Percentiles rank a stretch among this genome's conserved stretches.
Evolutionary conservation across 495 filamentous ascomycete species (phyloP).

Genomic region (Xylaria acuta): DNA sequence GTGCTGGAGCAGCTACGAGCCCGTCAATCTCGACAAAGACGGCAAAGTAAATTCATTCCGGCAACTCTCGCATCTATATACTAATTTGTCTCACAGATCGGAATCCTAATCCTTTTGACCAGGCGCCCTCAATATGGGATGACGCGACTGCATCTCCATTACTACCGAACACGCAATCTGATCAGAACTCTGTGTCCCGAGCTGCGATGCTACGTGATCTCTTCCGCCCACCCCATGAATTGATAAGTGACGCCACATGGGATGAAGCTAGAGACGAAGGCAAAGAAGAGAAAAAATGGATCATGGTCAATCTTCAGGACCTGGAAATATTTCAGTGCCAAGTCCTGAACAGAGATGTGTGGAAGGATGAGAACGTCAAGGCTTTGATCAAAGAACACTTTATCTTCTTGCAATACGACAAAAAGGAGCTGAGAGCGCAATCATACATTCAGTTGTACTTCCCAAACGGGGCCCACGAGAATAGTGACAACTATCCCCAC

Average conservation of each 20-base stretch:
- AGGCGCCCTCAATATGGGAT: slow-evolving; percentile 73
- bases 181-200: slow-evolving; percentile 31
- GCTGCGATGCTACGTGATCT: slow-evolving; percentile 76
- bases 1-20: slow-evolving; percentile 70
- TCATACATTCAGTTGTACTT: slow-evolving; percentile 93
- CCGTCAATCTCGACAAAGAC: slow-evolving; percentile 49
- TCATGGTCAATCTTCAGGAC: slow-evolving; percentile 95
- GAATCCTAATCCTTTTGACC: slow-evolving; percentile 78
- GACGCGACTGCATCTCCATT: slow-evolving; percentile 46
- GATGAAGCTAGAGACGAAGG: slow-evolving; percentile 83
- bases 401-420: slow-evolving; percentile 90
- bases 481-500: slow-evolving; percentile 82
- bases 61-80: background rate
- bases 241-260: slow-evolving; percentile 78
- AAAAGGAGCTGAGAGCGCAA: slow-evolving; percentile 74
- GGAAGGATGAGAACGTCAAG: slow-evolving; percentile 81
- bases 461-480: slow-evolving; percentile 68
- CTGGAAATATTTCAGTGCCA: slow-evolving; percentile 91
- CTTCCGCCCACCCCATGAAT: slow-evolving; percentile 86
- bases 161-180: slow-evolving; percentile 7
- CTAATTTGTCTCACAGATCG: slow-evolving; percentile 19
- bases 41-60: slow-evolving; percentile 40
- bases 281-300: slow-evolving; percentile 87
- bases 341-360: slow-evolving; percentile 88
- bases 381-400: slow-evolving; percentile 90